Conservation (phyloP, 352 stramenopile species). For the Phytophthora megakarya region DNA sequence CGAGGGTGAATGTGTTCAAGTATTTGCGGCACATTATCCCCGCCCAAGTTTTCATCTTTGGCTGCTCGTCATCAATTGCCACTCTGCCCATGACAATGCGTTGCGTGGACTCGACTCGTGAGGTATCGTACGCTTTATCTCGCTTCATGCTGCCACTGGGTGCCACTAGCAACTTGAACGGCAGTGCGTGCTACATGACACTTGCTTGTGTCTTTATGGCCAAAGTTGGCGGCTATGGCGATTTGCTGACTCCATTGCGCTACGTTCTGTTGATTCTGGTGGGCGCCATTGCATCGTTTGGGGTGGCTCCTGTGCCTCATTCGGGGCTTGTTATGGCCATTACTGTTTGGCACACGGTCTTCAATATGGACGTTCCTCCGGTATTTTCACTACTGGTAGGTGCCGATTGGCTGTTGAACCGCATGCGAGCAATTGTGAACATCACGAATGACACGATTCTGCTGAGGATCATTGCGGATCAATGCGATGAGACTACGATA, state of each 20-base stretch:
- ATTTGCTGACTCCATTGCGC: conserved; percentile 50
- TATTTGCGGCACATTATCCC: conserved; percentile 73
- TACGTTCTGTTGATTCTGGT: conserved; percentile 67
- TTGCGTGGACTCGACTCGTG: conserved; percentile 65
- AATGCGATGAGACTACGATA: conserved; percentile 63
- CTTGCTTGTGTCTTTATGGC: conserved; percentile 78
- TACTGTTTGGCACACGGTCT: conserved; percentile 79
- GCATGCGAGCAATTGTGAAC: conserved; percentile 74
- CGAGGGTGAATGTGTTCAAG: conserved; percentile 65
- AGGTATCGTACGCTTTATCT: conserved; percentile 64
- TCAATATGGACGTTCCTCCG: conserved; percentile 52
- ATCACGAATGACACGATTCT: conserved; percentile 84
- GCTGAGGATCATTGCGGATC: conserved; percentile 69
- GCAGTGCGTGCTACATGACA: conserved; percentile 76
- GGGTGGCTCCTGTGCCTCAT: conserved; percentile 72
- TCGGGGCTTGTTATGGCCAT: conserved; percentile 78
- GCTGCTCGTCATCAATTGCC: conserved; percentile 79
- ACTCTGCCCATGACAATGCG: conserved; percentile 81
- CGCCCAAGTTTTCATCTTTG: conserved; percentile 77
- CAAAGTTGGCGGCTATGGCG: conserved; percentile 52
- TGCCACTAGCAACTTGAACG: conserved; percentile 75
- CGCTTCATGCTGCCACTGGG: conserved; percentile 72
- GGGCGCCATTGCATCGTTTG: conserved; percentile 67
- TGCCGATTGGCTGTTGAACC: conserved; percentile 74
- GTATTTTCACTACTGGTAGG: conserved; percentile 73